Base-by-base conservation (phyloP, 768 basidiomycete genomes). In the Infundibulicybe gibba region DNA sequence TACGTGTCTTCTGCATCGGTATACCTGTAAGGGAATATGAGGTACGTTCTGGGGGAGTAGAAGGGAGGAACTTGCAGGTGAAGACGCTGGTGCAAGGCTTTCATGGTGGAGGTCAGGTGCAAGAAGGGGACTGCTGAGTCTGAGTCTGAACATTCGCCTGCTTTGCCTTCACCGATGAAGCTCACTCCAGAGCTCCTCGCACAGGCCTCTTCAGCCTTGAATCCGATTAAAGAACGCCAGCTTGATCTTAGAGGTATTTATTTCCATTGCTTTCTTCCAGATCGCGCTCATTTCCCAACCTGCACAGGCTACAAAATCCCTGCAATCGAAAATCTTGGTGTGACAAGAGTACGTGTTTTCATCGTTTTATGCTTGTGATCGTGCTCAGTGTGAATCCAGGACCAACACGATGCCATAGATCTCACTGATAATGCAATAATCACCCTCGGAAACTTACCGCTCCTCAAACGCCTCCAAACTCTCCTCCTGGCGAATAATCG, bases 281-380 rank as follows among this genome's bases (percentile, higher is more conserved):
- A 55, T 50, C 14, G 20, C 21, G 45, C 45, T 38, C 49, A 48
- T 25, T 25, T 25, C 25, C 10, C 37, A 44, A 37, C 38, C 49
- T 49, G 54, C 58, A 55, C 65, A 94, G 91, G 92, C 48, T 87
- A 88, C 71, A 93, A 91, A 80, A 94, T 94, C 55, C 92, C 93
- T 45, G 81, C 88, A 47, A 95, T 95, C 63, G 93, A 95, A 85
- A 95, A 95, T 77, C 77, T 95, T 55, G 93, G 92, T 75, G 88
- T 94, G 53, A 91, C 92, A 65, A 85, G 76, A 76, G 90, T 84
- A 64, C 55, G 80, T 65, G 34, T 48, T 43, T 53, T 51, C 52
- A 47, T 56, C 52, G 40, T 49, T 43, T 11, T 41, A 30, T 47
- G 59, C 39, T 60, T 52, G 37, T 37, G 48, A 52, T 43, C 47